Conservation (phyloP, 2,329 filamentous ascomycete species). For the Exophiala spinifera region DNA sequence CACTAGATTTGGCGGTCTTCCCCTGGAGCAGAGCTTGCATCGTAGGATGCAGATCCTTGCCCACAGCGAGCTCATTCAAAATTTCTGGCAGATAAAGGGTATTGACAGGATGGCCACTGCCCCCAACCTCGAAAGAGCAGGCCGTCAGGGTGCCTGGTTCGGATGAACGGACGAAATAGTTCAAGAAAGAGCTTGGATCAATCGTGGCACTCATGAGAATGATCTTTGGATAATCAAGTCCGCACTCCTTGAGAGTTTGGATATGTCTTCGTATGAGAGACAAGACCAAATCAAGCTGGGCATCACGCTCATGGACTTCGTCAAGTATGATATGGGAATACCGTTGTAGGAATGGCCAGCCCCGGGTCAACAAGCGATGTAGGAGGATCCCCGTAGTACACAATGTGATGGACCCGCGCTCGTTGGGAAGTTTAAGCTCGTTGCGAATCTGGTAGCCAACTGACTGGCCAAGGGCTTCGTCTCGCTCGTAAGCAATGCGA, state of each 20-base stretch:
- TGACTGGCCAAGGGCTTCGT: conserved; percentile 75
- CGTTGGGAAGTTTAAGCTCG: conserved; percentile 78
- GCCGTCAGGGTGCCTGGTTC: conserved; percentile 5
- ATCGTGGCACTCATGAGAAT: conserved; percentile 97
- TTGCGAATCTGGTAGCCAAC: conserved; percentile 92
- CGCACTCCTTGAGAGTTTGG: conserved; percentile 49
- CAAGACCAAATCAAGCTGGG: conserved; percentile 92
- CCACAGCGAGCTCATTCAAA: conserved; percentile 14
- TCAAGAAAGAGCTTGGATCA: conserved; percentile 84
- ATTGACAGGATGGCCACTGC: conserved; percentile 85
- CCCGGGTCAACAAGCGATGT: conserved; percentile 89
- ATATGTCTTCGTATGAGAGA: conserved; percentile 86
- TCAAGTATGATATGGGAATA: conserved; percentile 67
- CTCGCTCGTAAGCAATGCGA: conserved; percentile 90
- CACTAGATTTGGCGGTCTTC: conserved; percentile 8
- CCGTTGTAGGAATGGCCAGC: conserved; percentile 86
- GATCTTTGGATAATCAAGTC: conserved; percentile 73
- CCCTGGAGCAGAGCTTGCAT: conserved; percentile 11
- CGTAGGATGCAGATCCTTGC: not conserved
- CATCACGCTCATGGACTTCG: conserved; percentile 92
- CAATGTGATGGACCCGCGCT: conserved; percentile 76
- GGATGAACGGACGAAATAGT: conserved; percentile 62
- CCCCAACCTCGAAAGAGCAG: conserved; percentile 82
- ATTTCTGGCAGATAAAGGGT: conserved; percentile 89
- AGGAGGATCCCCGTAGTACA: conserved; percentile 76